Base-by-base conservation (phyloP, 805 yeast species). In the Suhomyces sp. region DNA sequence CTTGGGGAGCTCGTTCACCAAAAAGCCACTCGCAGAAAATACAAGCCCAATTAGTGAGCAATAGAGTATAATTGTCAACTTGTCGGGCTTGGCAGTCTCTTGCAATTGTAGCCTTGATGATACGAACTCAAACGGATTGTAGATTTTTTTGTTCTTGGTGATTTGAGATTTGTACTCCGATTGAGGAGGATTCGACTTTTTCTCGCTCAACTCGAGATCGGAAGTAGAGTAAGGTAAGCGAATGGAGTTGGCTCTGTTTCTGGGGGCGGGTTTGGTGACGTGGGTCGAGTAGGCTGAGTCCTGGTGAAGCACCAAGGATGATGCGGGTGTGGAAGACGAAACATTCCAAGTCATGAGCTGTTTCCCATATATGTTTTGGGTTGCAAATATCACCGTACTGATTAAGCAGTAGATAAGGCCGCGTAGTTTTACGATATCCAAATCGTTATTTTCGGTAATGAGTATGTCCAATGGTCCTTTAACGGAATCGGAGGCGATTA, bases 321-420 rank as follows among this genome's bases (percentile, higher is more conserved):
- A 64, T 3, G 73, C 70, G 26, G 60, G 58, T 2, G 52, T 48
- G 17, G 35, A 22, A 6, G 49, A n/a, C 58, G 48, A 13, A 60
- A 59, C 62, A 69, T 36, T 92, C 76, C 77, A 71, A 1, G 76
- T 89, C 56, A 90, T 81, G 40, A 91, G 84, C 57, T 84, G 86
- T 70, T 91, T 91, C 38, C 94, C 91, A 68, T 89, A 90, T 45
- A 91, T 88, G 65, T 90, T 90, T 64, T 90, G 96, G 2, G 85
- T 81, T 5, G 93, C 96, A 73, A 91, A 90, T 17, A 90, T 82
- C 6, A 87, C 66, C 47, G 92, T 80, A 4, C 94, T 83, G 29
- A 83, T 54, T 8, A 86, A 70, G 10, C 96, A 93, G 62, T 80
- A 86, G 2, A 80, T 29, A n/a, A 89, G 69, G 5, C 97, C 97